Percentiles rank a stretch among this genome's conserved stretches.
phyloP scores from a whole-genome alignment of 2,329 filamentous ascomycete species.

The Fusarium sublunatum region DNA sequence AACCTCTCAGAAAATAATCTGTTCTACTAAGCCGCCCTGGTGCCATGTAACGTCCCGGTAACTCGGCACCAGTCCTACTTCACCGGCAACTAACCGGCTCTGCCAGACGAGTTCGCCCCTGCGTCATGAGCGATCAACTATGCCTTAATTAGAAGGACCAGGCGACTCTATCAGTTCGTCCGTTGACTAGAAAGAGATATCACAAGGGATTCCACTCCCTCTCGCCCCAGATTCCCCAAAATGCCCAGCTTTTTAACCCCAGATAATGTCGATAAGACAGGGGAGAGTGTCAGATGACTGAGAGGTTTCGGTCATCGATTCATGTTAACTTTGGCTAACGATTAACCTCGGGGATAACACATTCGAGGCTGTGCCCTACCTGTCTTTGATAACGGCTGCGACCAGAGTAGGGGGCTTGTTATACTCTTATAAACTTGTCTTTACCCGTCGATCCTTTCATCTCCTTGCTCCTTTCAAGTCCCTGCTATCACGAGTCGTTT shows the following conservation, averaged over 20 bases:
- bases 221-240: constrained; percentile 22
- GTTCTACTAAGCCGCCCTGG: no score
- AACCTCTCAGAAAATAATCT: no score
- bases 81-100: constrained; percentile 14
- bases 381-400: neutral
- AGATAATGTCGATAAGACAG: constrained; percentile 23
- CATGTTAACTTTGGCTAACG: constrained; percentile 6
- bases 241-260: constrained; percentile 13
- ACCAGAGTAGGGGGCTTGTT: neutral
- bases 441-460: neutral
- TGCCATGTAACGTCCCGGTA: neutral
- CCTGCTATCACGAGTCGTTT: neutral
- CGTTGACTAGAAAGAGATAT: neutral
- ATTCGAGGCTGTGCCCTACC: constrained; percentile 2
- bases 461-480: neutral
- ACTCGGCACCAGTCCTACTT: constrained; percentile 15
- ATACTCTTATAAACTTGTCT: constrained; percentile 5
- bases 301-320: constrained; percentile 6
- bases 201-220: neutral
- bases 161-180: constrained; percentile 9
- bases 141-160: constrained; percentile 13
- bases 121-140: neutral
- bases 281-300: constrained; percentile 5
- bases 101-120: neutral
- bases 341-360: constrained; percentile 1